phyloP scores from a whole-genome alignment of 805 yeast genomes.

The Scheffersomyces coipomensis region DNA sequence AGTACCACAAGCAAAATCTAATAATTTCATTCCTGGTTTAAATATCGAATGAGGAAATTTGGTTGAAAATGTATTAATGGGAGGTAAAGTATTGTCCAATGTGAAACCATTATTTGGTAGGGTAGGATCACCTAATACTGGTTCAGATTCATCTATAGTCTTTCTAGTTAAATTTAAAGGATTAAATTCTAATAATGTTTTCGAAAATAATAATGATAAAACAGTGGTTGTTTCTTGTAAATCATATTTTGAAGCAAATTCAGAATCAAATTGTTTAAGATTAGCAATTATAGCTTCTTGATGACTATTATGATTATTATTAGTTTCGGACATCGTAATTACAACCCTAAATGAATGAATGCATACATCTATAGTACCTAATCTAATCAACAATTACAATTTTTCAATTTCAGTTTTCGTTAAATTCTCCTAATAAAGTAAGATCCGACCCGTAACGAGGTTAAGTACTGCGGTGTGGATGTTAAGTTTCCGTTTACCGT shows the following conservation, averaged over 20 bases:
- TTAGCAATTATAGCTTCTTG: conserved; percentile 23
- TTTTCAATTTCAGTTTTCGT: too few species aligned
- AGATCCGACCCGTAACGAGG: too few species aligned
- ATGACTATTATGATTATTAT: conserved; percentile 7
- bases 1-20: conserved; percentile 47
- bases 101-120: conserved; percentile 10
- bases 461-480: too few species aligned
- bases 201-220: conserved; percentile 16
- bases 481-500: too few species aligned
- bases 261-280: conserved; percentile 12
- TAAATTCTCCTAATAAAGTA: too few species aligned
- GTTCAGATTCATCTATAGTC: conserved; percentile 8
- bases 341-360: too few species aligned
- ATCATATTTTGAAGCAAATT: conserved; percentile 21
- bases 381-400: too few species aligned
- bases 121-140: conserved; percentile 12
- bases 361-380: too few species aligned
- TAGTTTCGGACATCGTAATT: too few species aligned
- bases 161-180: conserved; percentile 9
- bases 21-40: conserved; percentile 18
- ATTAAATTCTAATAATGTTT: conserved; percentile 18
- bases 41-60: conserved; percentile 12
- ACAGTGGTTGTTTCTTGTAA: conserved; percentile 12
- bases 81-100: conserved; percentile 10
- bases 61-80: conserved; percentile 4